Base-by-base conservation (phyloP, 2,329 filamentous ascomycete species). In the Amphichorda felina region DNA sequence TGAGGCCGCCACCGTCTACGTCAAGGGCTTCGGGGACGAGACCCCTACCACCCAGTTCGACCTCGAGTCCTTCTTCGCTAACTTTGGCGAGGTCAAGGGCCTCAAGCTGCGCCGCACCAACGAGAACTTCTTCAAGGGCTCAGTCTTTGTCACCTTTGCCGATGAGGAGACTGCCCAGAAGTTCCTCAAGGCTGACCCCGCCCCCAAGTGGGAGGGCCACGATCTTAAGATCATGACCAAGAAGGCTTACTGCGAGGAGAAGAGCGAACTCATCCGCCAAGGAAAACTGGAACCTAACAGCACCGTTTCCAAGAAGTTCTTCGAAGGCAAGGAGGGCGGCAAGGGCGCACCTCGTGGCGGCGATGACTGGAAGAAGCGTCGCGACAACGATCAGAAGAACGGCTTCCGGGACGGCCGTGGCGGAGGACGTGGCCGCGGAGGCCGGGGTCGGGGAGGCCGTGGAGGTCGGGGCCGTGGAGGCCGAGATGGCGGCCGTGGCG, bases 91-190 rank as follows among this genome's bases (percentile, higher is more conserved):
- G 22, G 74, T 85, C 48, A 85, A 83, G 50, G 75, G 79, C 32
- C 79, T 98, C 42, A 88, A 89, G 52, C 81, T 98, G 43, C 85
- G 93, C 46, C 86, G 91, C 45, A 68, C 67, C 33, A 68, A 71
- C 30, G 65, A 79, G 41, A 78, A 77, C 50, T 63, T 71, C 35
- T 98, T 96, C 78, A 98, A 98, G 72, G 87, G 89, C 47, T 94
- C 86, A 46, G 85, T 94, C 39, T 96, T 95, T 54, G 85, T 94
- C 45, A 89, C 95, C 59, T 98, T 96, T 57, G 70, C 75, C 42
- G 74, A 75, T 34, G 80, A 87, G 50, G 84, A 93, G 46, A 71
- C 75, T 16, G 79, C 84, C 49, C 71, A 87, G 56, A 76, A 77
- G 40, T 98, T 98, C 61, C 64, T 95, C 41, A 75, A 66, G 11